A percentile compares a stretch with the other conserved stretches of the same genome.
These are phyloP conservation scores for Corrigiola litoralis DNA, from an alignment of 179 eudicot genomes.

Conservation along the genomic window DNA sequence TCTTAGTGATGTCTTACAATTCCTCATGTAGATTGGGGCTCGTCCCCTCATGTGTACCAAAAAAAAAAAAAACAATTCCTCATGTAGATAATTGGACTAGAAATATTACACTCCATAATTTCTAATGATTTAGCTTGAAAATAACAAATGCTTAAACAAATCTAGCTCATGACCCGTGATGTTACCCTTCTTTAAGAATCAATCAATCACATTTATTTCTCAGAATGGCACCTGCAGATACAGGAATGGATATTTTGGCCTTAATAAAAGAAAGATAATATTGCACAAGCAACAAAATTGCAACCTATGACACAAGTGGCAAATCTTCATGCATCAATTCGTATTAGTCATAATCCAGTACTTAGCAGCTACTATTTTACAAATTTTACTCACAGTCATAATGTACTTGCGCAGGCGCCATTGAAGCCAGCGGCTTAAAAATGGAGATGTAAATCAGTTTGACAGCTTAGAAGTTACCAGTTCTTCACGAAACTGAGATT, in stretches of 20 bases:
- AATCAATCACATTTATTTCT: background rate
- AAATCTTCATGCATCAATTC: background rate
- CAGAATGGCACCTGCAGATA: background rate
- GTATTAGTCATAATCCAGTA: background rate
- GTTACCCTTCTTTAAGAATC: background rate
- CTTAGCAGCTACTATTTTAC: no score
- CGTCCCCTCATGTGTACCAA: background rate
- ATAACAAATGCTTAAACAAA: background rate
- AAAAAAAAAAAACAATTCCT: background rate
- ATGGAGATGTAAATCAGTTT: constrained; percentile 54
- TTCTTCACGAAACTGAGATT: constrained; percentile 21
- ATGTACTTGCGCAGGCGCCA: constrained; percentile 44
- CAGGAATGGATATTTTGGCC: background rate
- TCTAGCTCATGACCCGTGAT: background rate
- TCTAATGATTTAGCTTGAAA: constrained; percentile 4
- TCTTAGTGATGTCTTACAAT: background rate
- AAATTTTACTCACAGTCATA: no score
- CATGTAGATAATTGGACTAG: background rate
- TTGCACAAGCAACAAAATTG: background rate
- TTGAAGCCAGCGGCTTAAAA: constrained; percentile 44
- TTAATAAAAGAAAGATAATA: background rate
- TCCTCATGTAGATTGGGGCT: background rate
- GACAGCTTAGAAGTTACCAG: constrained; percentile 11
- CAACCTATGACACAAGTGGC: background rate
- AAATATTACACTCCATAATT: background rate